Evolutionary conservation across 2,329 filamentous ascomycete genomes (phyloP).

Genomic region (Pyricularia pennisetigena): DNA sequence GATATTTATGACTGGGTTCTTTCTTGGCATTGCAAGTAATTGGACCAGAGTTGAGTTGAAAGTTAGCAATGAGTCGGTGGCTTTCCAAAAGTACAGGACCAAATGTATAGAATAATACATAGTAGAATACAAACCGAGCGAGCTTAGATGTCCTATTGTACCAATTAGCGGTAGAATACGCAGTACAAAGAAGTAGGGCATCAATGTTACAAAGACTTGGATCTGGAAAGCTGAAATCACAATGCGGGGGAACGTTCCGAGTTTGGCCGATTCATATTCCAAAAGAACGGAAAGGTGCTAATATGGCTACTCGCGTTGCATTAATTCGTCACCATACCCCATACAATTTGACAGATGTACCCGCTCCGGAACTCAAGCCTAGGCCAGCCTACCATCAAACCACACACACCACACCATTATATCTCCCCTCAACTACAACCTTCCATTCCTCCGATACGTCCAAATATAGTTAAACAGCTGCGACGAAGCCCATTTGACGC

Average conservation of each 20-base stretch:
- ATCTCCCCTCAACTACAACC: background rate
- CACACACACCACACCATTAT: background rate
- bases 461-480: background rate
- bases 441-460: background rate
- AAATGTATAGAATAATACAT: no score
- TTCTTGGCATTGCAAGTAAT: background rate
- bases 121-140: background rate
- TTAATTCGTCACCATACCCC: background rate
- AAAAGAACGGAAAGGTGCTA: background rate
- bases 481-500: background rate
- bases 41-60: no score
- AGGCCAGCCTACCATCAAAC: background rate
- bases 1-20: background rate
- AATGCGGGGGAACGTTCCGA: background rate
- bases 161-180: background rate
- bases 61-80: background rate
- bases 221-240: background rate
- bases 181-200: no score
- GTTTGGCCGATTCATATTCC: background rate
- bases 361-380: background rate
- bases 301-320: background rate
- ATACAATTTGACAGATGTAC: background rate
- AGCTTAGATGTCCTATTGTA: no score
- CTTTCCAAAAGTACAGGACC: background rate
- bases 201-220: no score